These are phyloP conservation scores for Mycena polygramma DNA, from an alignment of 768 basidiomycete species.

Conservation along the genomic window DNA sequence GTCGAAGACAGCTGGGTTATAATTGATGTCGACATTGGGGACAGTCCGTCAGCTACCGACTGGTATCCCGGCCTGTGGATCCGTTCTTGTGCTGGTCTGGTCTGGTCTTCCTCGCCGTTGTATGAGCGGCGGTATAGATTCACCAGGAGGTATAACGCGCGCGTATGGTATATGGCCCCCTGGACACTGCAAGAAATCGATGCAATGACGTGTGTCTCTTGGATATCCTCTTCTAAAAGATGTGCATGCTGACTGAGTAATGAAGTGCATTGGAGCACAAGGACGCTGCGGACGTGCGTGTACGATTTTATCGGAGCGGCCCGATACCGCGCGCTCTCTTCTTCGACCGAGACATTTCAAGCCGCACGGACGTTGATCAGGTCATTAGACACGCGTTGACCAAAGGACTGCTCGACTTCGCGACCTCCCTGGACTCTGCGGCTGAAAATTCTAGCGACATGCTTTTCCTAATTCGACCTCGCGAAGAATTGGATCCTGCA, in stretches of 20 bases:
- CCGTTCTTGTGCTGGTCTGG: neutral
- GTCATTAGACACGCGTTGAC: neutral
- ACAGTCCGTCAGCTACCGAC: neutral
- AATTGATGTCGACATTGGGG: conserved; percentile 15
- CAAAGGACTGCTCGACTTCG: neutral
- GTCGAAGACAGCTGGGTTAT: conserved; percentile 14
- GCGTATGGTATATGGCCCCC: conserved; percentile 8
- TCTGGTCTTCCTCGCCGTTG: conserved; percentile 19
- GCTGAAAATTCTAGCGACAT: neutral
- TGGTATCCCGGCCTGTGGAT: neutral
- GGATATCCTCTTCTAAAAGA: neutral
- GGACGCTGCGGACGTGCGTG: neutral
- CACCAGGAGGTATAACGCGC: neutral
- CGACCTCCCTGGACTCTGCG: neutral
- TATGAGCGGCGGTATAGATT: neutral
- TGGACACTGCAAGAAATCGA: conserved; percentile 3
- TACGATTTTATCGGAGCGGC: neutral
- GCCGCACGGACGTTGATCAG: neutral
- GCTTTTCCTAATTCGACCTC: conserved; percentile 8
- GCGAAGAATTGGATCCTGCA: neutral
- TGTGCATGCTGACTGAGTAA: neutral
- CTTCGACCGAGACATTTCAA: accelerated
- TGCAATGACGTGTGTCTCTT: neutral
- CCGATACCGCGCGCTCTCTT: conserved; percentile 17
- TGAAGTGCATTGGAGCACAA: neutral